phyloP scores from a whole-genome alignment of 2,329 filamentous ascomycete genomes.

The Alternaria solani region DNA sequence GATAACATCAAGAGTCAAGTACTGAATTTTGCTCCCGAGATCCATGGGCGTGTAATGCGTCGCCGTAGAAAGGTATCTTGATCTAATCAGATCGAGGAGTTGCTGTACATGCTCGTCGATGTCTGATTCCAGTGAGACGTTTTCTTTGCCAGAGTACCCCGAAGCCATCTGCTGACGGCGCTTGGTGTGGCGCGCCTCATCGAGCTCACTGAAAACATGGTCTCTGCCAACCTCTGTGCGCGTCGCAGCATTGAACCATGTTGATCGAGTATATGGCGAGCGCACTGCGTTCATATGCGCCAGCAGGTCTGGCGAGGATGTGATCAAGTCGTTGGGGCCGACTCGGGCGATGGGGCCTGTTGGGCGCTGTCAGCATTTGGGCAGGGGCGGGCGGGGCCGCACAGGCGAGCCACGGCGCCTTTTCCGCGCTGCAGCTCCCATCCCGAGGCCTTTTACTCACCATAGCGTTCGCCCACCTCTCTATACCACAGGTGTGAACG shows the following conservation, averaged over 20 bases:
- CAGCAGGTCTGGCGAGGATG: constrained; percentile 57
- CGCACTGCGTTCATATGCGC: constrained; percentile 53
- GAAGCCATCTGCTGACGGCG: constrained; percentile 57
- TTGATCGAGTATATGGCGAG: constrained; percentile 50
- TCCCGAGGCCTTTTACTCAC: constrained; percentile 18
- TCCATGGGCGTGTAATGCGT: constrained; percentile 48
- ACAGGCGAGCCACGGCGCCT: not conserved
- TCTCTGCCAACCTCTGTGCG: constrained; percentile 60
- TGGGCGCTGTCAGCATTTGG: not conserved
- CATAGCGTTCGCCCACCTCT: constrained; percentile 35
- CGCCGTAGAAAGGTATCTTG: constrained; percentile 49
- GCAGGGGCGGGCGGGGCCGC: not conserved
- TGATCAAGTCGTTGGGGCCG: constrained; percentile 59
- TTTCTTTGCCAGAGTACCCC: constrained; percentile 63
- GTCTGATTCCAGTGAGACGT: constrained; percentile 57
- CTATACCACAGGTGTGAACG: no score
- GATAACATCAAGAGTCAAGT: constrained; percentile 64
- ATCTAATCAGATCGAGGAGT: constrained; percentile 57
- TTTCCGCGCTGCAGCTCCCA: not conserved
- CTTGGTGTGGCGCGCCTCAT: constrained; percentile 56
- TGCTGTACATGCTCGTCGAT: constrained; percentile 58
- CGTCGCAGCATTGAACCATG: constrained; percentile 42
- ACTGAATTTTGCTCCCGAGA: constrained; percentile 58
- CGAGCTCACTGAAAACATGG: constrained; percentile 60
- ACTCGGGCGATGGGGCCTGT: constrained; percentile 53